Base-by-base conservation (phyloP, 495 filamentous ascomycete species). In the Penicillium dipodomyicola region DNA sequence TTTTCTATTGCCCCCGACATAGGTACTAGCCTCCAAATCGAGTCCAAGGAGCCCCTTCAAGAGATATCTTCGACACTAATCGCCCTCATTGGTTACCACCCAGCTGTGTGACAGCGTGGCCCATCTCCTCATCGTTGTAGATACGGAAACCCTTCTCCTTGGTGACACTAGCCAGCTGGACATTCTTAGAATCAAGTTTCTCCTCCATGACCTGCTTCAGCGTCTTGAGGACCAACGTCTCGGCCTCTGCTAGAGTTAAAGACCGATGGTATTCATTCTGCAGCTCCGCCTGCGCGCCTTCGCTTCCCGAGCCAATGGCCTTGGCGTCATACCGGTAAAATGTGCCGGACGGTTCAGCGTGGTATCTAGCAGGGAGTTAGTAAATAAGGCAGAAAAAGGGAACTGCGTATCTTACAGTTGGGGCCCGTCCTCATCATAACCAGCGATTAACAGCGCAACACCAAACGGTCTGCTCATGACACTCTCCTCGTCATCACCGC, bases 191-290 rank as follows among this genome's bases (percentile, higher is more conserved):
- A 71, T 98, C 94, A 51, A 98, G 83, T 80, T 97, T 98, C 85
- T 98, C 94, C 78, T 98, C 94, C 94, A 98, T 98, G 51, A 98
- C 94, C 78, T 98, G 94, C 82, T 98, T 98, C 72, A 98, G 74
- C 37, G 94, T 98, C 84, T 97, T 97, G 62, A 98, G 79, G 32
- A 97, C 95, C 62, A 98, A 77, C 3, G 91, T 89, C 76, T 98
- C 94, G 20, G 94, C 94, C 72, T 98, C 94, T 46, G 82, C 77
- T 57, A 98, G 88, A 50, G 93, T 96, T 61, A 98, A 81, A 44
- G 93, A 97, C 80, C 93, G 96, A 78, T 98, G 94, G 68, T 96
- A 98, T 73, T 97, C 94, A 62, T 96, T 96, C 76, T 98, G 94
- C 74, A 98, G 77, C 73, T 97, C 94, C 8, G 93, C 94, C 76